Evolutionary conservation across 768 basidiomycete genomes (phyloP), one percentile per base, ranked within the genome.

Genomic region (Cyclocybe aegerita): DNA sequence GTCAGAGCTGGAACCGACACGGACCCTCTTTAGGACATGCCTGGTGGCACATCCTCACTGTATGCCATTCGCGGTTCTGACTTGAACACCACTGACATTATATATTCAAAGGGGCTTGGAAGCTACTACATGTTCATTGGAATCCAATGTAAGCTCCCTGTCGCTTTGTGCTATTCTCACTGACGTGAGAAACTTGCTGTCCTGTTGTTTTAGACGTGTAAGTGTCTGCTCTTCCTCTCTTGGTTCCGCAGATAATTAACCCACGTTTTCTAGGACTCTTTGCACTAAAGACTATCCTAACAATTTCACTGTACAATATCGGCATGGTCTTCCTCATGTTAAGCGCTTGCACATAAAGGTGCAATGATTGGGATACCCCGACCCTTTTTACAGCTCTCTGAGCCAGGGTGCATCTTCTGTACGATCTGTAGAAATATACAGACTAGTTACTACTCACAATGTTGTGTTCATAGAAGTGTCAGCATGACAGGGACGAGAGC

Each of bases 21-120:
- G 4, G 23, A 23, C 23, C 23, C 23, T 33, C 43, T 33, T 7
- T 48, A 82, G 82, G 85, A 9, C 86, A 88, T 57, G 79, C 85
- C 9, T 88, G 85, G 85, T 88, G 85, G 85, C 86, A 88, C 66
- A 57, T 86, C 30, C 66, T 88, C 11, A 86, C 85, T 10, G 84
- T 82, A 52, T 56, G 79, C 55, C 42, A 44, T 7, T 35, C 37
- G 34, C 34, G 32, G 16, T 51, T 10, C 32, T 42, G 4, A 41
- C 4, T 33, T 9, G n/a, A 17, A 6, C 39, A 10, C 12, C 43
- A 43, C 23, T 16, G 11, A 12, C 48, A 14, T 17, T 16, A n/a
- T 12, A 14, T 12, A 37, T 39, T 16, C 38, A 14, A 36, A 79
- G 78, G 80, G 77, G 11, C 66, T 70, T 41, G 81, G 79, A 43